Evolutionary conservation across 345 rosid genomes (phyloP), one percentile per base, ranked within the genome.

Genomic region (Hypericum androsaemum): DNA sequence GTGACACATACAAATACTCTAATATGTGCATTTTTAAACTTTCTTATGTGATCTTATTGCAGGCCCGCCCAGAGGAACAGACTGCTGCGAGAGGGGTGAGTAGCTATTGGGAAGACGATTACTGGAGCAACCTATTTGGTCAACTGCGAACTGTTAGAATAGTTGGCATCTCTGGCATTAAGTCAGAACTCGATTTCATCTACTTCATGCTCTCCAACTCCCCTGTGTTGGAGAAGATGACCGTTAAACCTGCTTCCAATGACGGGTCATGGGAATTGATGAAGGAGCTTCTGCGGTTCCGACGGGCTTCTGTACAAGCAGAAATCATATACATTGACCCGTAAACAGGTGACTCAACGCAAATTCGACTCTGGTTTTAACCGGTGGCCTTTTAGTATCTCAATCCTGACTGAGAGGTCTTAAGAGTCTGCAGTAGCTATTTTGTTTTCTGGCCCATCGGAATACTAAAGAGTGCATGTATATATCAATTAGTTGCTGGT

Each of bases 151-250:
- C 38, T 0, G 65, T 57, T 56, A 61, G 50, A 62, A 61, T 65
- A 15, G 59, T 59, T 52, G 67, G 77, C 42, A 41, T 61, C 38
- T 16, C 36, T 9, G 48, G 64, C 12, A 41, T 64, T n/a, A 43
- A 32, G 47, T 12, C 49, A 5, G 71, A 64, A 51, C 50, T 53
- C 66, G 72, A 67, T 32, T 60, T 67, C 47, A 45, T 66, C 7
- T 63, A 53, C 39, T 43, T 71, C 22, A 16, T 72, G n/a, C 70
- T 68, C 5, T 45, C 53, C 16, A 47, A 47, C 54, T 67, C 70
- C 7, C 67, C 64, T 5, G 53, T n/a, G 54, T 64, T 72, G 12
- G 64, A 64, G 63, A 22, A 51, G 37, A 45, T 67, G 58, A 57
- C 50, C 2, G 32, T 22, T 22, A 22, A 22, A 22, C 32, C 32